Base-by-base conservation (phyloP, 768 basidiomycete species). In the Rickenella mellea region DNA sequence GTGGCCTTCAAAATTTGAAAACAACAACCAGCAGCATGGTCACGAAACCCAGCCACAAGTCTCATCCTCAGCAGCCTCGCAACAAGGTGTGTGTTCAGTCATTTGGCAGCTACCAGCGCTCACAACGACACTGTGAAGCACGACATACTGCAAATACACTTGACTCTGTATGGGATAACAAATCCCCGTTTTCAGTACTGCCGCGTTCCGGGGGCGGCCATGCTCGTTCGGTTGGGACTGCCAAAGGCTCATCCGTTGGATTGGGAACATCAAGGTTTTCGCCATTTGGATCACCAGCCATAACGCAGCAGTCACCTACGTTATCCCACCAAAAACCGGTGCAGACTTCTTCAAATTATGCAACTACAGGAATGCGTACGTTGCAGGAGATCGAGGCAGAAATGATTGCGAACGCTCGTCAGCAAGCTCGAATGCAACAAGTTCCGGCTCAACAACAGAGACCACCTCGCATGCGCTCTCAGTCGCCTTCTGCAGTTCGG, bases 321-420 rank as follows among this genome's bases (percentile, higher is more conserved):
- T n/a, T n/a, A n/a, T n/a, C n/a, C n/a, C n/a, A n/a, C 26, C 41
- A 27, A 21, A 17, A 22, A 38, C n/a, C 25, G 25, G 28, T 15
- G 25, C 42, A 28, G 12, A 17, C 24, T 5, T n/a, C 22, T 35
- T 42, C 44, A n/a, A 38, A 20, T n/a, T 25, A 32, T 20, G 28
- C 47, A 26, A 37, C 44, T 26, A n/a, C 53, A 5, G 68, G 69
- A 27, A 67, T 70, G 8, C 76, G 78, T 15, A 88, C 85, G 0
- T 56, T 90, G 21, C 79, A 85, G 49, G 88, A 91, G 49, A 80
- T 91, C 45, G 88, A 91, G 53, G 74, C 78, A 3, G 88, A 91
- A 59, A 86, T 89, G 83, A 70, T 71, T n/a, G 70, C 71, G 41
- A 51, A 68, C 17, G 49, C 54, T 36, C 60, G 53, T 36, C 60